Base-by-base conservation (phyloP, 495 filamentous ascomycete species). In the Achaetomiella virescens region DNA sequence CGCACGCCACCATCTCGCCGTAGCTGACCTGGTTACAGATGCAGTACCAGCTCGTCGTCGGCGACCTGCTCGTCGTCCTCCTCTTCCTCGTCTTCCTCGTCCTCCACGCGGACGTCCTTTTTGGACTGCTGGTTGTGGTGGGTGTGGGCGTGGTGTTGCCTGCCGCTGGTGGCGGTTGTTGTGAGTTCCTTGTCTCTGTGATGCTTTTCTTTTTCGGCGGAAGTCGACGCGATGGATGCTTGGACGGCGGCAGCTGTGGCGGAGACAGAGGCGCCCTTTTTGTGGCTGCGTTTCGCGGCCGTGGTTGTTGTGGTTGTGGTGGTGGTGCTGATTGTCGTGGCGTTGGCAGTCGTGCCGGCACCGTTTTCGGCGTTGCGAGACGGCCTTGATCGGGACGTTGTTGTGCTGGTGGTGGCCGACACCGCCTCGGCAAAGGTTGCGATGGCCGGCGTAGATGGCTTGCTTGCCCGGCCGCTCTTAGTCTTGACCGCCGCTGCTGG, bases 1-100 rank as follows among this genome's bases (percentile, higher is more conserved):
- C 93, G 61, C 93, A 98, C n/a, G 86, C 93, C 15, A 98, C 88
- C 93, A 98, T 98, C 72, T 95, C 89, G 20, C 93, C 93, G 65
- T 96, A 98, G 64, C 88, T 93, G 31, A 96, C 84, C 57, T 86
- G 81, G 60, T 97, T 88, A 69, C 93, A 98, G 70, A 90, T 89
- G 70, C 93, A 98, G 70, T 97, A 98, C 4, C 27, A 56, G 4
- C 4, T 56, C 54, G 33, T 56, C 54, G 22, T 40, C 52, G 2
- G 14, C 41, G 6, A 15, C 35, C 2, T 46, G 27, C 25, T 56
- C 43, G 83, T 76, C 12, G 87, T 97, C 93, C 52, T 90, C 84
- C 14, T 81, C 85, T 49, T 91, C 90, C 14, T 81, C 82, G 27
- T 89, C 89, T 6, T 79, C 84, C 20, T 85, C 84, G 2, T 81